phyloP scores from a whole-genome alignment of 225 moss, liverwort and hornwort genomes.

The Lunularia cruciata region DNA sequence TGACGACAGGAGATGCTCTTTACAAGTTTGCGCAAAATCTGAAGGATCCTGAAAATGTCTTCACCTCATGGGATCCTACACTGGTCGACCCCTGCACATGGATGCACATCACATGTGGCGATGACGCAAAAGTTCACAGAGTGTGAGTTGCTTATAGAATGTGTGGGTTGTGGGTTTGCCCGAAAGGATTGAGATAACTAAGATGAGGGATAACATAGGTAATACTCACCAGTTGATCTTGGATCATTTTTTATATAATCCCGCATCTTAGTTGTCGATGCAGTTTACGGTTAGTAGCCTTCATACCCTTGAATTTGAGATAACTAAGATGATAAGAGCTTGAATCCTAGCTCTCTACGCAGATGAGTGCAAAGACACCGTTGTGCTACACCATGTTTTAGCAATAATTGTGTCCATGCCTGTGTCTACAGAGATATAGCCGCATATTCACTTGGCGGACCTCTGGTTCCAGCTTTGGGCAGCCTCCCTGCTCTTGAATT shows the following conservation, averaged over 20 bases:
- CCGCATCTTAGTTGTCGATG: too few relatives aligned
- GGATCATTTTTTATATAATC: too few relatives aligned
- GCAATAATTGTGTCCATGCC: too few relatives aligned
- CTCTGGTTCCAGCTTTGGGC: constrained; percentile 28
- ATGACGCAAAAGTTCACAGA: constrained; percentile 26
- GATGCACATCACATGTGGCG: constrained; percentile 42
- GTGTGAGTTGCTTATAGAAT: too few relatives aligned
- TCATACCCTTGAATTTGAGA: too few relatives aligned
- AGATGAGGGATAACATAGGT: too few relatives aligned
- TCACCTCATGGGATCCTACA: constrained; percentile 35
- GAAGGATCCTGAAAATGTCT: constrained; percentile 30
- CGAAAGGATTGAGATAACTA: neutral
- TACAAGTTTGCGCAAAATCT: constrained; percentile 23
- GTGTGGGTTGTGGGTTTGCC: too few relatives aligned
- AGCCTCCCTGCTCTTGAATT: constrained; percentile 26
- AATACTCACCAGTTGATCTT: neutral
- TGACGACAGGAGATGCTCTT: constrained; percentile 42
- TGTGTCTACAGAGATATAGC: constrained; percentile 39
- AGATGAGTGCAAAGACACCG: too few relatives aligned
- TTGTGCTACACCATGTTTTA: too few relatives aligned
- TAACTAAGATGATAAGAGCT: too few relatives aligned
- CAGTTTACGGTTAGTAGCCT: too few relatives aligned
- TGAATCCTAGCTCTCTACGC: too few relatives aligned
- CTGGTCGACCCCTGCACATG: constrained; percentile 42
- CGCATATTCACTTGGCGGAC: constrained; percentile 24